Base-by-base conservation (phyloP, 371 early-diverging fungal species). In the Mucor lusitanicus region DNA sequence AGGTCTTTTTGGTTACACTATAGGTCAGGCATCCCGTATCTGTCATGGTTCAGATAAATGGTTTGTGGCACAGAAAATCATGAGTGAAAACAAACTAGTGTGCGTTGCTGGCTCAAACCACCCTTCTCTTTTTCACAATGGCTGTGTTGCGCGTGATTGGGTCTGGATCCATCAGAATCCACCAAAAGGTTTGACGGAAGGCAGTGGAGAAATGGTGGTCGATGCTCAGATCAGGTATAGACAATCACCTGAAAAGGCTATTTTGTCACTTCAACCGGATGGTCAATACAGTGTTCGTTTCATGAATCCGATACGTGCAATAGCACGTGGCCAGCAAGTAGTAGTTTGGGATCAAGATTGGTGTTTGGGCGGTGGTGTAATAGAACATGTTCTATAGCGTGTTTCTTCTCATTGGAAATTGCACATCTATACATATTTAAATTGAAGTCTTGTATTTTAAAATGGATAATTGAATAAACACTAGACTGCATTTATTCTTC, bases 1-100 rank as follows among this genome's bases (percentile, higher is more conserved):
- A 6, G 96, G 94, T 0, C 59, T 94, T 12, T 90, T 87, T 65
- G 80, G 78, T 42, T 92, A 87, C 67, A 93, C 92, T 4, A 83
- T 93, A 27, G 94, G 94, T 13, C 93, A 94, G 70, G 78, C 87
- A 0, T 89, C 91, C 1, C 78, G 83, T 17, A 85, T 92, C 19
- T 74, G 79, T 44, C 76, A 89, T 71, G 84, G 85, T 5, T 70
- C 74, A 15, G 73, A 87, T 35, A 87, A 87, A 84, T 88, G 82
- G 84, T 77, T 79, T 71, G 86, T 85, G 17, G 81, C 81, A 46
- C 65, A 78, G 3, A 84, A 86, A 61, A 46, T 63, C 15, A 55
- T 74, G 57, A 53, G 42, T 0, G 65, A 71, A 28, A 83, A 80
- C 42, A 74, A 76, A 3, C 48, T 86, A 8, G 62, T 80, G 2